These are phyloP conservation scores for Neurospora sp. DNA, from an alignment of 2,329 filamentous ascomycete genomes.

Conservation along the genomic window DNA sequence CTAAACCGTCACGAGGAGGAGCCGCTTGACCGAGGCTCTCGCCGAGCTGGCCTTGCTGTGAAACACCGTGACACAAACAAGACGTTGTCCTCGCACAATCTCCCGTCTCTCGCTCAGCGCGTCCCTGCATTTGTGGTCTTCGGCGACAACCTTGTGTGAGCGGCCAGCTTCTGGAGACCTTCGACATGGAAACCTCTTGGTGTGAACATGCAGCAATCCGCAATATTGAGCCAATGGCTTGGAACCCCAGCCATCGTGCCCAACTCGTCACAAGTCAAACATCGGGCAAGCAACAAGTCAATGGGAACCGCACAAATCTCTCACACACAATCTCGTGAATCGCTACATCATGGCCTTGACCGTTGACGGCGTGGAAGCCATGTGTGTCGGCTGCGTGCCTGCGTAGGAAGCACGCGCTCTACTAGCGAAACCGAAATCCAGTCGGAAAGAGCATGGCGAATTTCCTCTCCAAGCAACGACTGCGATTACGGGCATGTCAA, in stretches of 20 bases:
- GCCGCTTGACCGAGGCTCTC: not conserved
- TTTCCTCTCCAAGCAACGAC: not conserved
- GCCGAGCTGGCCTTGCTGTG: not conserved
- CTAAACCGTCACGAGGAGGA: not conserved
- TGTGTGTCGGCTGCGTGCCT: not conserved
- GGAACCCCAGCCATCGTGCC: slow-evolving; percentile 4
- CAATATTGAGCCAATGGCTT: slow-evolving; percentile 12
- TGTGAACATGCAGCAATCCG: slow-evolving; percentile 16
- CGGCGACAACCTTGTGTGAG: slow-evolving; percentile 9
- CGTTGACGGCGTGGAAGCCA: not conserved
- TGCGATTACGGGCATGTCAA: not conserved
- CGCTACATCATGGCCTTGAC: not conserved
- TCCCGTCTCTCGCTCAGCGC: slow-evolving; percentile 1
- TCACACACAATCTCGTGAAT: not conserved
- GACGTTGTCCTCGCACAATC: not conserved
- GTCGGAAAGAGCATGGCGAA: not conserved
- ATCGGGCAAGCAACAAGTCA: not conserved
- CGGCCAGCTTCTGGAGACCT: slow-evolving; percentile 12
- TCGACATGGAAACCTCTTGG: slow-evolving; percentile 7
- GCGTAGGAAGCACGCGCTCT: not conserved
- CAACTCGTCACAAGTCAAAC: not conserved
- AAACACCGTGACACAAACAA: not conserved
- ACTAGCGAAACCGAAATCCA: not conserved
- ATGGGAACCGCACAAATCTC: not conserved
- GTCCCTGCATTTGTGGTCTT: slow-evolving; percentile 10